Percentiles rank a stretch among this genome's conserved stretches.
Conservation (phyloP, 2,329 filamentous ascomycete species). For the Verticillium dahliae region DNA sequence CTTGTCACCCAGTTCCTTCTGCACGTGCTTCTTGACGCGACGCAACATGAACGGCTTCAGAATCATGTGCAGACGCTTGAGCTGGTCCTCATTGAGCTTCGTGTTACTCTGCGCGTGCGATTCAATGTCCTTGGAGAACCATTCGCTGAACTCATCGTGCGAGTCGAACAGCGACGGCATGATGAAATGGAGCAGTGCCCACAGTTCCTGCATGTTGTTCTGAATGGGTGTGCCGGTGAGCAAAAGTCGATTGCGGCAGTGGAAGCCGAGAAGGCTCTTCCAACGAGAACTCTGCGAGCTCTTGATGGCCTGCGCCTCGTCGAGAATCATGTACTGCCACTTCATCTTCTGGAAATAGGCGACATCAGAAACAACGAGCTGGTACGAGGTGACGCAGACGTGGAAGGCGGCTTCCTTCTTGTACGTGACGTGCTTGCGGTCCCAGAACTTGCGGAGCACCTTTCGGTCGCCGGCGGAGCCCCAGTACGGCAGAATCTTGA, state of each 20-base stretch:
- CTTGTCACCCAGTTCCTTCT: constrained; percentile 98
- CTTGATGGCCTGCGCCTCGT: constrained; percentile 98
- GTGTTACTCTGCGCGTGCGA: constrained; percentile 98
- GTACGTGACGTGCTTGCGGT: constrained; percentile 95
- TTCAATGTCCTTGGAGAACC: constrained; percentile 95
- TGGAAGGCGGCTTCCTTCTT: constrained; percentile 91
- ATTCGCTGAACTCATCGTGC: constrained; percentile 87
- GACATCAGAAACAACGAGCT: constrained; percentile 91
- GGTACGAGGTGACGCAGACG: constrained; percentile 93
- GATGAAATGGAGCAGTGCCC: constrained; percentile 97
- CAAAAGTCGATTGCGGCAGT: constrained; percentile 88
- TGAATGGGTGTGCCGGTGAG: constrained; percentile 97
- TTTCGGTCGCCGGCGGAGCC: constrained; percentile 91
- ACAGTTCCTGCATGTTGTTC: constrained; percentile 99
- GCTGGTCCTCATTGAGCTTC: constrained; percentile 97
- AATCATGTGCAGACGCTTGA: constrained; percentile 97
- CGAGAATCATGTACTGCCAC: constrained; percentile 99
- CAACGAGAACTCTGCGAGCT: constrained; percentile 92
- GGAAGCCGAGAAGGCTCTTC: constrained; percentile 91
- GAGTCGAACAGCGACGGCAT: constrained; percentile 99
- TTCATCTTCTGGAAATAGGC: constrained; percentile 98
- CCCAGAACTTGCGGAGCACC: constrained; percentile 97
- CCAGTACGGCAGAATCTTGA: constrained; percentile 98
- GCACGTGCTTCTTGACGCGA: constrained; percentile 98
- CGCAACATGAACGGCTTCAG: constrained; percentile 99